phyloP scores from a whole-genome alignment of 2,329 filamentous ascomycete species.

The Curvularia spicifera region DNA sequence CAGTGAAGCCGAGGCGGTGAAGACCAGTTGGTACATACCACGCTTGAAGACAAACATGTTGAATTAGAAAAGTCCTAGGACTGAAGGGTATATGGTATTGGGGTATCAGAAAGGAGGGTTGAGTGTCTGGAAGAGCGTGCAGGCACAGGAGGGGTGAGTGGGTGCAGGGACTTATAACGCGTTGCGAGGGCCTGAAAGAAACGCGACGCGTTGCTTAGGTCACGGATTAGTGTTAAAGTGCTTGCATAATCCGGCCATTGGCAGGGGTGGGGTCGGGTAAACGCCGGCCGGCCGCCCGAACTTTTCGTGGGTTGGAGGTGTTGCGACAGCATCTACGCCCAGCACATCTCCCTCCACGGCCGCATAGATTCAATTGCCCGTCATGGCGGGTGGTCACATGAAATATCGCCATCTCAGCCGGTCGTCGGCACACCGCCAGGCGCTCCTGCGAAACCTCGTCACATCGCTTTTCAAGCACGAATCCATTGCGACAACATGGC shows the following conservation, averaged over 20 bases:
- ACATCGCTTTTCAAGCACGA: constrained; percentile 94
- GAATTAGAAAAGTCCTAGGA: constrained; percentile 30
- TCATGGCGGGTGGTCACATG: constrained; percentile 83
- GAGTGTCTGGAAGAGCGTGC: constrained; percentile 28
- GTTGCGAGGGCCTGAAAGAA: constrained; percentile 16
- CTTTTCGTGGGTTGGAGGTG: constrained; percentile 29
- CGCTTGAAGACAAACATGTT: constrained; percentile 53
- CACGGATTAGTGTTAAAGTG: constrained; percentile 32
- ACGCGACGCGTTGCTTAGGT: constrained; percentile 28
- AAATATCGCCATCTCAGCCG: constrained; percentile 91
- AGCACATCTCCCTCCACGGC: constrained; percentile 11
- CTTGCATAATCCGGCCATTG: constrained; percentile 18
- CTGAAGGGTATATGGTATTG: constrained; percentile 31
- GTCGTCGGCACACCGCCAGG: constrained; percentile 84
- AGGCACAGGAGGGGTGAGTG: constrained; percentile 29
- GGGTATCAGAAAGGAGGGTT: constrained; percentile 35
- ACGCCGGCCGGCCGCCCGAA: constrained; percentile 30
- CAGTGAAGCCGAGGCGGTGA: constrained; percentile 13
- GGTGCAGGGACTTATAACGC: constrained; percentile 40
- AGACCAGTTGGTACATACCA: constrained; percentile 42
- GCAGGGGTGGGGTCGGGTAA: constrained; percentile 24
- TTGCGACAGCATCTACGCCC: constrained; percentile 14
- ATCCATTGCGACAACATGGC: constrained; percentile 91
- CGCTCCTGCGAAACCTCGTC: constrained; percentile 92
- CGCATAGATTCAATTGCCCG: constrained; percentile 21